phyloP scores from a whole-genome alignment of 371 early-diverging fungal species.

The Syncephalis plumigaleata region DNA sequence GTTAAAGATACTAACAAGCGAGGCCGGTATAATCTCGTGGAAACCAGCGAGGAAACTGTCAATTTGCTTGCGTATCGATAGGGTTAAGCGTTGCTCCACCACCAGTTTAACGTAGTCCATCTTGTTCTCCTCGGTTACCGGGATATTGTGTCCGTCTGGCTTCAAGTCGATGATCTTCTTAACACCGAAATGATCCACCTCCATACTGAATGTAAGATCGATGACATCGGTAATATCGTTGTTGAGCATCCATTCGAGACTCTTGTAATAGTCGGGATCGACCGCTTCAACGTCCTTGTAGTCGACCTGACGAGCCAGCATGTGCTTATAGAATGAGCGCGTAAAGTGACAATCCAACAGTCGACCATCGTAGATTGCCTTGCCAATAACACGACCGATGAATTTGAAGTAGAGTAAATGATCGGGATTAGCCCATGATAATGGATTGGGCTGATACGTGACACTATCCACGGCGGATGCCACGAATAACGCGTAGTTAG shows the following conservation, averaged over 20 bases:
- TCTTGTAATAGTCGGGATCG: constrained; percentile 94
- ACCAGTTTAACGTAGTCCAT: constrained; percentile 88
- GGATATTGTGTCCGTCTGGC: constrained; percentile 75
- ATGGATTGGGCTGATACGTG: constrained; percentile 93
- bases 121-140: constrained; percentile 95
- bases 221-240: constrained; percentile 93
- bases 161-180: constrained; percentile 74
- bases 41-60: constrained; percentile 88
- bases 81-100: constrained; percentile 71
- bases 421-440: constrained; percentile 87
- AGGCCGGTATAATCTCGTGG: constrained; percentile 86
- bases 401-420: constrained; percentile 96
- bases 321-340: constrained; percentile 95
- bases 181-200: constrained; percentile 88
- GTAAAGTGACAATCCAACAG: constrained; percentile 94
- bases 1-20: constrained; percentile 88
- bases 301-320: constrained; percentile 80
- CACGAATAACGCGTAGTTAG: constrained; percentile 94
- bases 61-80: constrained; percentile 87
- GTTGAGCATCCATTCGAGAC: constrained; percentile 93
- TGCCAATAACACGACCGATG: constrained; percentile 97
- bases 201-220: constrained; percentile 88
- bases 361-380: constrained; percentile 93
- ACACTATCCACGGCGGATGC: constrained; percentile 89
- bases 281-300: constrained; percentile 94